phyloP scores from a whole-genome alignment of 192 early-diverging fungal genomes.

The Umbelopsis vinacea region DNA sequence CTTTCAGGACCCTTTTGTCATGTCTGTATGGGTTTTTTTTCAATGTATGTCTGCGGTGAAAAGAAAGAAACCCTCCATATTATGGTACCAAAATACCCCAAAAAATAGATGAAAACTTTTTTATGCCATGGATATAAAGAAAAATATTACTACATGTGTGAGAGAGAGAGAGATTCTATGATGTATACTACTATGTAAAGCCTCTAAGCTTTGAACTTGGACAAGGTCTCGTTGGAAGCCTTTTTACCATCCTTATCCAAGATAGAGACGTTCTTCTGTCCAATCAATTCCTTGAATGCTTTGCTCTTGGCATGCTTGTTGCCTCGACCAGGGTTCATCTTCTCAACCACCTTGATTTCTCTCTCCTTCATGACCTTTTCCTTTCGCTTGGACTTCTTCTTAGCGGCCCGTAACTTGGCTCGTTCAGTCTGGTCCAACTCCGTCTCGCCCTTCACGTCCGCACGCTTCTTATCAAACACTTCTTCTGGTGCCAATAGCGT shows the following conservation, averaged over 20 bases:
- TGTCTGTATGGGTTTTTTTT: not conserved
- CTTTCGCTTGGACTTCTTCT: slow-evolving; percentile 72
- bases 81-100: too few species aligned
- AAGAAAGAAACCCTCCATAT: not conserved
- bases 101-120: not conserved
- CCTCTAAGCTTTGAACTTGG: not conserved
- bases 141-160: not conserved
- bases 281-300: slow-evolving; percentile 66
- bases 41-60: not conserved
- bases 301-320: slow-evolving; percentile 56
- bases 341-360: slow-evolving; percentile 52
- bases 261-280: slow-evolving; percentile 55
- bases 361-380: slow-evolving; percentile 57
- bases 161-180: slow-evolving; percentile 16
- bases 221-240: slow-evolving; percentile 19
- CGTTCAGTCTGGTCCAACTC: slow-evolving; percentile 83
- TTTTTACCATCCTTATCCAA: slow-evolving; percentile 45
- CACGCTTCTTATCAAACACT: slow-evolving; percentile 80
- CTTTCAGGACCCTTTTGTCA: not conserved
- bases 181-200: not conserved
- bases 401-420: slow-evolving; percentile 65
- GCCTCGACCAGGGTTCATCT: slow-evolving; percentile 44
- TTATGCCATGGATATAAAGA: slow-evolving; percentile 20
- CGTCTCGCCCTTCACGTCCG: slow-evolving; percentile 72
- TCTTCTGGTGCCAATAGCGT: slow-evolving; percentile 88